Base-by-base conservation (phyloP, 2,329 filamentous ascomycete genomes). In the Scedosporium minutisporum region DNA sequence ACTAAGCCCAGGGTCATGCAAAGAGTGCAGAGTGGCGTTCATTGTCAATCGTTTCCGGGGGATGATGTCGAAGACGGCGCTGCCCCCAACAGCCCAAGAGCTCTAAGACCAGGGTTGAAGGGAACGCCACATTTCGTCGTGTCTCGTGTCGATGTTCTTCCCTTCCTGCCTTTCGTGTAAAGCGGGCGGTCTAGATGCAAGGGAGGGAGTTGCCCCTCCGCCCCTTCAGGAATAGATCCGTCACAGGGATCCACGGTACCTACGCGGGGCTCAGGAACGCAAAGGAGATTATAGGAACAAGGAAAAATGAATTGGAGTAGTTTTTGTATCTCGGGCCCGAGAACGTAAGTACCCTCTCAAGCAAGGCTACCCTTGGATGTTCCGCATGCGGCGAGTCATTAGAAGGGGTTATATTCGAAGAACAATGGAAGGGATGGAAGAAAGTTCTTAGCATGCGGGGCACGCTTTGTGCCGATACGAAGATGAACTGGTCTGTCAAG, bases 361-460 rank as follows among this genome's bases (percentile, higher is more conserved):
- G 5, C 21, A 57, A 46, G 44, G 41, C 14, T 18, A n/a, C 14
- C 23, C 42, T 60, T 46, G 23, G 44, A 51, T 14, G n/a, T 58
- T 33, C 55, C 55, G 55, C 25, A 58, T 58, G 55, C 27, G 55
- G 55, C 25, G 55, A 38, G 25, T 58, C 27, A 38, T 33, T 14
- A 16, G 14, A 16, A 25, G 23, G 51, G 51, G 18, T 27, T 27
- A 23, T 27, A 29, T 27, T 55, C 21, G 51, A 21, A 46, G 44
- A 63, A 63, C 61, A 65, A 64, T 65, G 63, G 64, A 65, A 63
- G 64, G 62, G 58, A 57, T 44, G 14, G 16, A 29, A 29, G 58
- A 41, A 58, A 58, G 27, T 27, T 62, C 23, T 38, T 58, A 21
- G 27, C 16, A 41, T 58, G 55, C 55, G 55, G 55, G 55, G 55